Conservation (phyloP, 176 grass and related monocot genomes). For the Carex parvula region DNA sequence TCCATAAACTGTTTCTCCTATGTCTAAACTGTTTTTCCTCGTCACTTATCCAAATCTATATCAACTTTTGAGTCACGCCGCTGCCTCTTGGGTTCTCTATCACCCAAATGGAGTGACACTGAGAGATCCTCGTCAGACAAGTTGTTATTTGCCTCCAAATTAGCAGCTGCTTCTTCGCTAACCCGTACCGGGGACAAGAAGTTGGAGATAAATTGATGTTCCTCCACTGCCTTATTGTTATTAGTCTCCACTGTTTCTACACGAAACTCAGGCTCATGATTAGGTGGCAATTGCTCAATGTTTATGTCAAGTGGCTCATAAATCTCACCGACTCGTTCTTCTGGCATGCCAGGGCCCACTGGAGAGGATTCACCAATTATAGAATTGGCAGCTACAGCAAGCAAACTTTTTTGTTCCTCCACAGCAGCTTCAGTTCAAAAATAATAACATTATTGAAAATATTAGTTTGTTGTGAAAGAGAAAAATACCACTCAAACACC, state of each 20-base stretch:
- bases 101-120: slow-evolving; percentile 73
- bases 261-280: slow-evolving; percentile 28
- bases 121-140: slow-evolving; percentile 75
- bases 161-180: slow-evolving; percentile 41
- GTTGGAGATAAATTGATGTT: slow-evolving; percentile 88
- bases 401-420: slow-evolving; percentile 63
- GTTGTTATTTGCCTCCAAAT: slow-evolving; percentile 53
- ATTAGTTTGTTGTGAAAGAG: neutral
- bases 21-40: slow-evolving; percentile 14
- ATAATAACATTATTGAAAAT: neutral
- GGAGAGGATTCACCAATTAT: slow-evolving; percentile 60
- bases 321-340: slow-evolving; percentile 58
- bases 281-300: slow-evolving; percentile 56
- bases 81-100: slow-evolving; percentile 64
- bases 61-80: slow-evolving; percentile 30
- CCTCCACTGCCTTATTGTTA: slow-evolving; percentile 53
- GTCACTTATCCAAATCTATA: slow-evolving; percentile 52
- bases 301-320: slow-evolving; percentile 73
- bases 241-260: slow-evolving; percentile 50
- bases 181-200: slow-evolving; percentile 49
- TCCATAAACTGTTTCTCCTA: slow-evolving; percentile 17
- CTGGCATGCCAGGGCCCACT: slow-evolving; percentile 10
- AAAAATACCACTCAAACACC: neutral
- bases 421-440: slow-evolving; percentile 55
- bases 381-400: slow-evolving; percentile 46